Conservation (phyloP, 768 basidiomycete species). For the Boletus bicolor region DNA sequence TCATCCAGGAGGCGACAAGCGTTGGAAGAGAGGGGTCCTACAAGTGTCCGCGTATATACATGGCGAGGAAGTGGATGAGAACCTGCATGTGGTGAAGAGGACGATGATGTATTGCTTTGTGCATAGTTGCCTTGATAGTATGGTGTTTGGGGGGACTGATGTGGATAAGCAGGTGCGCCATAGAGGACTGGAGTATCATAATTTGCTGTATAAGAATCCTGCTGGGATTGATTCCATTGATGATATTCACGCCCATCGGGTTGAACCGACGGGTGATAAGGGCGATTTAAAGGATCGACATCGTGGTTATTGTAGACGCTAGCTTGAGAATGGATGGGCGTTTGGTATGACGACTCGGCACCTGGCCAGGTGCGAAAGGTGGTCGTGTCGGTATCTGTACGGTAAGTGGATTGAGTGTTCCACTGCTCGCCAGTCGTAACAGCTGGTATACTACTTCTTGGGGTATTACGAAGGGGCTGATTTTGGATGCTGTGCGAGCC, state of each 20-base stretch:
- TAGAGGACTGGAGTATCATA: constrained; percentile 26
- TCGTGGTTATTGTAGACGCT: constrained; percentile 26
- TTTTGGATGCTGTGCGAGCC: constrained; percentile 41
- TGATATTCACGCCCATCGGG: constrained; percentile 39
- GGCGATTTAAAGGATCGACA: constrained; percentile 41
- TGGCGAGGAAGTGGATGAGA: constrained; percentile 56
- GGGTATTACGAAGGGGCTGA: constrained; percentile 45
- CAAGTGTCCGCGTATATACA: constrained; percentile 81
- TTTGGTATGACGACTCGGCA: constrained; percentile 37
- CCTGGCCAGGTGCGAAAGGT: constrained; percentile 52
- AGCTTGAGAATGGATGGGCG: constrained; percentile 26
- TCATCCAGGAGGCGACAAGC: constrained; percentile 84
- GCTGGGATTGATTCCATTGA: constrained; percentile 29
- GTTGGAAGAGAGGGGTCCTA: constrained; percentile 85
- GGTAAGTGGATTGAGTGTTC: constrained; percentile 24
- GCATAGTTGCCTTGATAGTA: constrained; percentile 29
- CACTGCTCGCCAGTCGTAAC: constrained; percentile 20
- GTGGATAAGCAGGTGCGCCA: constrained; percentile 25
- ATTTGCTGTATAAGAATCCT: constrained; percentile 23
- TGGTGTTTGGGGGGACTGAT: constrained; percentile 29
- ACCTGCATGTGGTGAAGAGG: constrained; percentile 30
- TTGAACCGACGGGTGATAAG: constrained; percentile 32
- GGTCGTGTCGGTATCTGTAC: constrained; percentile 30
- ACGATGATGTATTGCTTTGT: constrained; percentile 23
- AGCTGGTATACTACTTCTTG: constrained; percentile 20